Conservation (phyloP, 208 protist genomes). For the Leishmania turanica region DNA sequence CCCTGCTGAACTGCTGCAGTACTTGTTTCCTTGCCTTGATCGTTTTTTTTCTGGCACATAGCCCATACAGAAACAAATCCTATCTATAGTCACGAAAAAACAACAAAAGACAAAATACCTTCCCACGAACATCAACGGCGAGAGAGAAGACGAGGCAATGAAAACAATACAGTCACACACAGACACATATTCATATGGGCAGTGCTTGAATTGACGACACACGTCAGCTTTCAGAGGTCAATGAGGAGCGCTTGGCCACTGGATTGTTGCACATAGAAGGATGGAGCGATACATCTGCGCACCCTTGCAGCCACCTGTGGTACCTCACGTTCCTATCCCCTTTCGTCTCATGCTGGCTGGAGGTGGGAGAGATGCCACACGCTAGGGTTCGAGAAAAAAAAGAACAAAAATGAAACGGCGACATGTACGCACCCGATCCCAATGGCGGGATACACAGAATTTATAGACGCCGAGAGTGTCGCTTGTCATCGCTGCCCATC, state of each 20-base stretch:
- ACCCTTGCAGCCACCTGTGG: neutral
- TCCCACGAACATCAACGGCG: neutral
- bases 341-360: neutral
- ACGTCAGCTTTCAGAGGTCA: neutral
- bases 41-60: neutral
- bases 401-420: slow-evolving; percentile 10
- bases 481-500: neutral
- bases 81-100: slow-evolving; percentile 14
- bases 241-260: neutral
- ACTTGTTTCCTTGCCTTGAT: neutral
- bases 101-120: slow-evolving; percentile 16
- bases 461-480: neutral
- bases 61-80: slow-evolving; percentile 10
- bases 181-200: neutral
- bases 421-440: neutral
- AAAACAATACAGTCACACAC: slow-evolving; percentile 1
- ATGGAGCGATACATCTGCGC: neutral
- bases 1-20: neutral
- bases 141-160: neutral
- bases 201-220: neutral
- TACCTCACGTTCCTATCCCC: neutral
- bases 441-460: neutral
- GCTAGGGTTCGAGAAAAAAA: neutral
- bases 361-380: neutral
- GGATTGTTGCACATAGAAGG: neutral